Base-by-base conservation (phyloP, 257 asterid genomes). In the Solanum bukasovii region DNA sequence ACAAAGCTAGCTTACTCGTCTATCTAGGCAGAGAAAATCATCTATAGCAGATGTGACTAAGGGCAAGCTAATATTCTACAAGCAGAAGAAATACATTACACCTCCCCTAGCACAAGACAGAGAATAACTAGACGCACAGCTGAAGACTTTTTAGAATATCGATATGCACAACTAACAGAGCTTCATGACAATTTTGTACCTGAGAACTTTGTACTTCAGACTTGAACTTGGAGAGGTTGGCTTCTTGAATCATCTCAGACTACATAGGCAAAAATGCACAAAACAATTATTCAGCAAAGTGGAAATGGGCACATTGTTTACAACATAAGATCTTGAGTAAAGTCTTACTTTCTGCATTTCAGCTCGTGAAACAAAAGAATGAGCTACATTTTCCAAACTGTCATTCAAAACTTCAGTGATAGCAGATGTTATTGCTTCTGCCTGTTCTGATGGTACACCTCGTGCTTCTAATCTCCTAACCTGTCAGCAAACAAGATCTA, bases 401-500 rank as follows among this genome's bases (percentile, higher is more conserved):
- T 31, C 33, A 31, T 31, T 31, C 33, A 31, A 31, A 31, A 31
- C 33, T 31, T 31, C 33, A 31, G 33, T 31, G 85, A 93, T 93
- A 49, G 94, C 94, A 87, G 94, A 87, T 9, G 97, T 94, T 87
- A 94, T 92, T 27, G 96, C 96, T 89, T 94, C 96, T 2, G 96
- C 96, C 65, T 94, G 95, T 71, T 92, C 88, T 46, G 93, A 84
- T 75, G 92, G 95, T 25, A 94, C 90, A 63, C 97, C 95, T 87
- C 90, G 90, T 40, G 94, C 95, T 91, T 94, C 96, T 90, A 94
- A 91, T 81, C 91, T 92, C 89, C 91, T 91, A 86, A 93, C 92
- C 97, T 93, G 92, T 21, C 85, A 83, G 59, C 83, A 72, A 49
- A 25, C 44, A 38, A 82, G 16, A 82, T 82, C 71, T 49, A 11